Evolutionary conservation across 768 basidiomycete genomes (phyloP).

Genomic region (Epithele typhae): DNA sequence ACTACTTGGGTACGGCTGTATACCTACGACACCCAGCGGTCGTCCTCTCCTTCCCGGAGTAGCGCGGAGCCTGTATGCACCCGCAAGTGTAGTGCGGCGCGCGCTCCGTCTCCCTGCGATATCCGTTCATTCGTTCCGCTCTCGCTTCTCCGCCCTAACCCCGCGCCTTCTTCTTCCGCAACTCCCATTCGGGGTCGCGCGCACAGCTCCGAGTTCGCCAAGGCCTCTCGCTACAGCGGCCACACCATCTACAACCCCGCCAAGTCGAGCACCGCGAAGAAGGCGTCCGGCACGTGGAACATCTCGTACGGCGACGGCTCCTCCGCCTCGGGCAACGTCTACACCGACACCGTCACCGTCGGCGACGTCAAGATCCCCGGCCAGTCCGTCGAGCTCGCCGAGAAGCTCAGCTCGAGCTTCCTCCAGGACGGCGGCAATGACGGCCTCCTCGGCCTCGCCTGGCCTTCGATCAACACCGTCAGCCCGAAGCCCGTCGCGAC

Average conservation of each 20-base stretch:
- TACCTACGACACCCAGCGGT: too few relatives aligned
- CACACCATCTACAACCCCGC: conserved; percentile 27
- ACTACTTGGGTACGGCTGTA: too few relatives aligned
- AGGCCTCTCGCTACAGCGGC: conserved; percentile 18
- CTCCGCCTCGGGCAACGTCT: conserved; percentile 32
- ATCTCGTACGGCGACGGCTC: conserved; percentile 40
- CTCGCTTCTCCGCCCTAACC: too few relatives aligned
- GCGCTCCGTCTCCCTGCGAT: too few relatives aligned
- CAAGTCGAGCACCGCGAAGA: conserved; percentile 27
- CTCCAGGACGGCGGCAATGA: conserved; percentile 31
- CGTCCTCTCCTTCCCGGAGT: too few relatives aligned
- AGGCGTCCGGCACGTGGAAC: conserved; percentile 26
- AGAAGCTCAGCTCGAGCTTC: conserved; percentile 32
- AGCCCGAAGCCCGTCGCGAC: conserved; percentile 31
- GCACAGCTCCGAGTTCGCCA: conserved; percentile 23
- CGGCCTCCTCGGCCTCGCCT: conserved; percentile 35
- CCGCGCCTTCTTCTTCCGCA: too few relatives aligned
- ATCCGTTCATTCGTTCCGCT: too few relatives aligned
- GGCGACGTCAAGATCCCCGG: conserved; percentile 30
- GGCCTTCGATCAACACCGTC: conserved; percentile 36
- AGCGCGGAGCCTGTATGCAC: too few relatives aligned
- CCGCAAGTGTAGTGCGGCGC: too few relatives aligned
- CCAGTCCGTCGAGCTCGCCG: conserved; percentile 35
- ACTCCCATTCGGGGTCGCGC: neutral
- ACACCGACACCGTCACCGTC: conserved; percentile 35